Conservation (phyloP, 352 stramenopile genomes). For the Globisporangium middletonii region DNA sequence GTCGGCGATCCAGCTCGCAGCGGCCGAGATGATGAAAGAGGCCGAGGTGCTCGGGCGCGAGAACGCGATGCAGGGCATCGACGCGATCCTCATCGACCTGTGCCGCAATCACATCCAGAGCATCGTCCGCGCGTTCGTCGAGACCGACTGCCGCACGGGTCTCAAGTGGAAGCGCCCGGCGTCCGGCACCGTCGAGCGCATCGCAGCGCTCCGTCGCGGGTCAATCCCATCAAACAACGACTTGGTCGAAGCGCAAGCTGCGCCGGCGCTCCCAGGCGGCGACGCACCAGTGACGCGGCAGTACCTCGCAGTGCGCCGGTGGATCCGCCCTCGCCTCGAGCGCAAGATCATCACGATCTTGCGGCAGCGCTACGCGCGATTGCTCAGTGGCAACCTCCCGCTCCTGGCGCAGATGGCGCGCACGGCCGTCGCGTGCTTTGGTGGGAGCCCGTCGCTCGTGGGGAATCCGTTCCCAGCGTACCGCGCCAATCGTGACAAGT, state of each 20-base stretch:
- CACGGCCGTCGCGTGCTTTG: slow-evolving; percentile 7
- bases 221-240: neutral
- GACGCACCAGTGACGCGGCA: slow-evolving; percentile 26
- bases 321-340: slow-evolving; percentile 40
- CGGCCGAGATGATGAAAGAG: slow-evolving; percentile 26
- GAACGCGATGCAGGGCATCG: slow-evolving; percentile 36
- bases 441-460: slow-evolving; percentile 19
- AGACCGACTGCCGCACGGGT: slow-evolving; percentile 40
- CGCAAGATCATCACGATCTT: slow-evolving; percentile 37
- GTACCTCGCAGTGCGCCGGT: slow-evolving; percentile 37
- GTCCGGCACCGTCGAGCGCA: slow-evolving; percentile 17
- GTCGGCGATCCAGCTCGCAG: slow-evolving; percentile 27
- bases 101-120: slow-evolving; percentile 58
- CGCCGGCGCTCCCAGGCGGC: neutral
- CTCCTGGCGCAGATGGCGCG: slow-evolving; percentile 23
- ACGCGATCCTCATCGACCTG: slow-evolving; percentile 38
- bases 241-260: slow-evolving; percentile 1
- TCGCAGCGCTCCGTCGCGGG: slow-evolving; percentile 19
- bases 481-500: slow-evolving; percentile 12
- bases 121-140: slow-evolving; percentile 39
- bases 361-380: slow-evolving; percentile 32
- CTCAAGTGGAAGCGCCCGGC: slow-evolving; percentile 20
- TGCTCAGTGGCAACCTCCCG: slow-evolving; percentile 31
- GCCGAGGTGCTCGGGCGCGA: slow-evolving; percentile 20
- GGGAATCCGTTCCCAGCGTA: slow-evolving; percentile 38